A percentile compares a stretch with the other conserved stretches of the same genome.
Conservation (phyloP, 495 filamentous ascomycete genomes). For the Xylaria grammica region DNA sequence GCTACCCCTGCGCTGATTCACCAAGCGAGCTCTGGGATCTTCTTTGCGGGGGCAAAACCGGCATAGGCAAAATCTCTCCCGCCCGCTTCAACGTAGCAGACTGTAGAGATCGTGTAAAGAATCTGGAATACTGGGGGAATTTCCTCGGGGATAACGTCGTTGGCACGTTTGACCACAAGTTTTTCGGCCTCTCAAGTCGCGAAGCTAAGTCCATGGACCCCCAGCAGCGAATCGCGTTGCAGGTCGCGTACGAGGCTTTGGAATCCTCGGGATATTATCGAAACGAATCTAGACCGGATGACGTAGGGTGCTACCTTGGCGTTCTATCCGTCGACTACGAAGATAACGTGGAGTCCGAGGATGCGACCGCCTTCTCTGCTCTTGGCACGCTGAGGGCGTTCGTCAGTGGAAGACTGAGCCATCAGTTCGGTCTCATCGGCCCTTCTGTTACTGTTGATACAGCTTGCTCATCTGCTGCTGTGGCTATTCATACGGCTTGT, state of each 20-base stretch:
- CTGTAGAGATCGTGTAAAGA: not conserved
- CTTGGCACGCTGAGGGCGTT: conserved; percentile 34
- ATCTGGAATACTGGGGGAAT: conserved; percentile 34
- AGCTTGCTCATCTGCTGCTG: conserved; percentile 54
- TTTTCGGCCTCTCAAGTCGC: conserved; percentile 51
- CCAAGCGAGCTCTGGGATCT: conserved; percentile 33
- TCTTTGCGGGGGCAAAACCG: conserved; percentile 22
- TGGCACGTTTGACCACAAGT: conserved; percentile 35
- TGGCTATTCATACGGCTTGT: conserved; percentile 49
- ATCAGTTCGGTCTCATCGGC: conserved; percentile 57
- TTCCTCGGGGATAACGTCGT: conserved; percentile 30
- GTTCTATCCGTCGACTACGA: conserved; percentile 35
- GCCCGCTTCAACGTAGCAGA: conserved; percentile 1
- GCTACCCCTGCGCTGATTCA: conserved; percentile 41
- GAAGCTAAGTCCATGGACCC: conserved; percentile 59
- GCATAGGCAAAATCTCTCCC: conserved; percentile 1
- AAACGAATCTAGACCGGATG: conserved; percentile 19
- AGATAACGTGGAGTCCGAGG: conserved; percentile 35
- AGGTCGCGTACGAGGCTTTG: conserved; percentile 55
- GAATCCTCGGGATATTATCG: conserved; percentile 32
- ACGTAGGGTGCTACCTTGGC: conserved; percentile 41
- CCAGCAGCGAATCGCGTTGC: conserved; percentile 55
- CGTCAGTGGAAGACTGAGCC: conserved; percentile 33
- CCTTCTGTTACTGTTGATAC: conserved; percentile 59
- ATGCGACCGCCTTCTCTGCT: conserved; percentile 32